Evolutionary conservation across 202 grass and related monocot species (phyloP), one percentile per base, ranked within the genome.

Genomic region (Alloteropsis angusta): DNA sequence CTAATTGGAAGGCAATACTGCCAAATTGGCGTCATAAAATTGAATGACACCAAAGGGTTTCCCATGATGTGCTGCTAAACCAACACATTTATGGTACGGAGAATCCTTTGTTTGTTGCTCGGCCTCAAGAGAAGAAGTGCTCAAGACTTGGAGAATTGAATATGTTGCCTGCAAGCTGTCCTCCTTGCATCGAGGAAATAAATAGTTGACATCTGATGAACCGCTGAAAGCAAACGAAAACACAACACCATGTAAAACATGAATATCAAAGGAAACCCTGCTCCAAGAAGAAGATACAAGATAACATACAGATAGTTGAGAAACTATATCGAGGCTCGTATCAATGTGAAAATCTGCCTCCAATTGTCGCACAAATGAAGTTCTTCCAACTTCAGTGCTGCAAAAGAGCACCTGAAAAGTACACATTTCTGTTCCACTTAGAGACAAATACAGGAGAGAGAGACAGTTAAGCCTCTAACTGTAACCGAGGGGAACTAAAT

Each of bases 281-380:
- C 46, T 26, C 17, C 60, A 46, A 50, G 5, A 36, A 68, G 78
- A 80, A 62, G 59, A 21, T 53, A 39, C 12, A 23, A 58, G 25
- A 85, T 55, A 9, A 65, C 88, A 61, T 91, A 99, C 96, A n/a
- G 92, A 96, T 86, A 99, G 76, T 62, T 99, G 96, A 5, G 92
- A 93, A 47, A 96, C 87, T 91, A 99, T 86, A 22, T 99, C 92
- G 0, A 99, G 92, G 76, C 65, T 93, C 43, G 92, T 70, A 71
- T 99, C 96, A 16, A 99, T 85, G 75, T 99, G 96, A 69, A 92
- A 86, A 87, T 96, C 96, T 12, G 92, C 80, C 64, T 96, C 96
- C 73, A 99, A 74, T 60, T 99, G 96, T 23, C 96, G 87, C 72
- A 99, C 96, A 88, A 99, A 99, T 48, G 96, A 99, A 46, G 92